phyloP scores from a whole-genome alignment of 495 filamentous ascomycete genomes.

The Lasiosphaeria hispida region DNA sequence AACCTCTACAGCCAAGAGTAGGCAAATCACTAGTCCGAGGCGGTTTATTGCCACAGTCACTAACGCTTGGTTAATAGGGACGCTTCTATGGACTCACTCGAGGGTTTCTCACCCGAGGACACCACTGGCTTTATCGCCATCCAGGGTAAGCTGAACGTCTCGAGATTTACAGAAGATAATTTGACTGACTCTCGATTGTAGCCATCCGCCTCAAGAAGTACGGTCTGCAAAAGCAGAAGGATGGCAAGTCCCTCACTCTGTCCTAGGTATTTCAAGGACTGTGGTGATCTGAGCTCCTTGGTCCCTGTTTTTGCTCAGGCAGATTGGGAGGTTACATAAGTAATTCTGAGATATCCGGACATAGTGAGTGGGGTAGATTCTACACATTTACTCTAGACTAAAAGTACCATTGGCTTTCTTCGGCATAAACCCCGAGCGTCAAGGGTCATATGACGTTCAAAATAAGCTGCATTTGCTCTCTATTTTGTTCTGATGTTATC shows the following conservation, averaged over 20 bases:
- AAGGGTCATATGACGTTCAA: too few species aligned
- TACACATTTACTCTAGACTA: too few species aligned
- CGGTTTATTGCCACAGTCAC: not conserved
- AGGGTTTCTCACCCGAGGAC: slow-evolving; percentile 71
- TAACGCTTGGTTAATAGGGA: slow-evolving; percentile 39
- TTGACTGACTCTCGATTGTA: slow-evolving; percentile 2
- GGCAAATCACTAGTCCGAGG: not conserved
- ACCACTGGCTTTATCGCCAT: slow-evolving; percentile 74
- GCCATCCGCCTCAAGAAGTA: slow-evolving; percentile 92
- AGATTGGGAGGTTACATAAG: too few species aligned
- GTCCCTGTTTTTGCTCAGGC: too few species aligned
- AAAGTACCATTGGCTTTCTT: too few species aligned
- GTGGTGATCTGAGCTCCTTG: too few species aligned
- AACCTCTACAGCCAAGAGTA: slow-evolving; percentile 76
- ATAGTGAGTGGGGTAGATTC: too few species aligned
- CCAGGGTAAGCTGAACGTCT: slow-evolving; percentile 32
- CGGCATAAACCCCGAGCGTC: too few species aligned
- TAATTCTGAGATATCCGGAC: too few species aligned
- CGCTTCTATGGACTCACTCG: slow-evolving; percentile 84
- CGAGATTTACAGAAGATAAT: not conserved
- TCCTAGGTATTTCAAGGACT: slow-evolving; percentile 9
- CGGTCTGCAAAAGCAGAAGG: slow-evolving; percentile 64
- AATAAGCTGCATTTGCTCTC: too few species aligned
- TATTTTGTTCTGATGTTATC: too few species aligned
- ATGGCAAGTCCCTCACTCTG: slow-evolving; percentile 50